phyloP scores from a whole-genome alignment of 2,329 filamentous ascomycete species.

The Fusarium camptoceras region DNA sequence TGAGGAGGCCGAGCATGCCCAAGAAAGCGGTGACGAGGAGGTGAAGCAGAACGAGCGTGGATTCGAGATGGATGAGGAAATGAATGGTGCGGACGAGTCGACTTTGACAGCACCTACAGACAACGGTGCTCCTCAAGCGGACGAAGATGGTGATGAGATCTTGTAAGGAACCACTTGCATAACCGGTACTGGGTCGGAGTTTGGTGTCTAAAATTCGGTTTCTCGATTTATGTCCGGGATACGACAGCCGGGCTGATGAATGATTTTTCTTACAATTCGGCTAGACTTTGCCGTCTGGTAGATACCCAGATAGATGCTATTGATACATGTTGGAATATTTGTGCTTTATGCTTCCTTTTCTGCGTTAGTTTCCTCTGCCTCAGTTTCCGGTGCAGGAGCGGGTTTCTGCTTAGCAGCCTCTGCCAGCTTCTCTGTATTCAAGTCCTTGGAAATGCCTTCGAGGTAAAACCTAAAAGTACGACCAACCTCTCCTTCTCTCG shows the following conservation, averaged over 20 bases:
- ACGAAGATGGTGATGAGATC: conserved; percentile 52
- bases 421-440: not conserved
- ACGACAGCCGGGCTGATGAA: conserved; percentile 34
- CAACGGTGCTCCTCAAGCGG: conserved; percentile 19
- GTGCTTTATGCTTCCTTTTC: conserved; percentile 2
- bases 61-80: conserved; percentile 53
- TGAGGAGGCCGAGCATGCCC: conserved; percentile 18
- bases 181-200: conserved; percentile 41
- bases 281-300: conserved; percentile 34
- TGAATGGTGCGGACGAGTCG: conserved; percentile 44
- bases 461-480: conserved; percentile 58
- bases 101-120: conserved; percentile 2
- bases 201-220: conserved; percentile 45
- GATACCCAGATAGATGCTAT: conserved; percentile 42
- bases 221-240: conserved; percentile 25
- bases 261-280: conserved; percentile 28
- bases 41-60: conserved; percentile 41
- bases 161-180: conserved; percentile 37
- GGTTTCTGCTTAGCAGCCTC: not conserved
- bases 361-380: not conserved
- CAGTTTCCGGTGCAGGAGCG: not conserved
- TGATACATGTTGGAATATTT: conserved; percentile 29
- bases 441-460: conserved; percentile 51
- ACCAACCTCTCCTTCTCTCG: conserved; percentile 59
- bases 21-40: conserved; percentile 21